phyloP scores from a whole-genome alignment of 805 yeast species.

The Yarrowia phangngaensis region DNA sequence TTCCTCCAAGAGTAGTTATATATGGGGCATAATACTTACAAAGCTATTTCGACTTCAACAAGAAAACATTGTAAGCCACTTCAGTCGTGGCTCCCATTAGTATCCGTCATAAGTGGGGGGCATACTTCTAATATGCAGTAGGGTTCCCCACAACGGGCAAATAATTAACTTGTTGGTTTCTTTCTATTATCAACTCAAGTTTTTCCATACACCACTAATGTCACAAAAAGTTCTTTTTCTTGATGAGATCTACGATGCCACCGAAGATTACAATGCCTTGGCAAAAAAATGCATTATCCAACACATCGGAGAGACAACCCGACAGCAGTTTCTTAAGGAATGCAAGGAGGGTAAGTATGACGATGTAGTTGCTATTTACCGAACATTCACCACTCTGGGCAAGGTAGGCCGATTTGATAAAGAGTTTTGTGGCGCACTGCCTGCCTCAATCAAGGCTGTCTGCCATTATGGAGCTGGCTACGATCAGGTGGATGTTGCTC shows the following conservation, averaged over 20 bases:
- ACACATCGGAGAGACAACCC: background rate
- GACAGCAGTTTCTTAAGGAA: slow-evolving; percentile 45
- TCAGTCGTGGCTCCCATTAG: too few relatives aligned
- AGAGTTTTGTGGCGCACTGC: slow-evolving; percentile 55
- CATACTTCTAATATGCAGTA: too few relatives aligned
- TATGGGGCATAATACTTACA: too few relatives aligned
- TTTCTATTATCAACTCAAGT: too few relatives aligned
- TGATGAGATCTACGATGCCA: slow-evolving; percentile 21
- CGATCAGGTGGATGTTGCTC: slow-evolving; percentile 62
- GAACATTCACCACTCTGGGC: slow-evolving; percentile 52
- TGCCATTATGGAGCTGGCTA: slow-evolving; percentile 70
- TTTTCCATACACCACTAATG: background rate
- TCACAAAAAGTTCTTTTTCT: slow-evolving; percentile 25
- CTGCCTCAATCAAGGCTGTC: slow-evolving; percentile 50
- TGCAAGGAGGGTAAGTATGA: slow-evolving; percentile 45
- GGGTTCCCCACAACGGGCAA: too few relatives aligned
- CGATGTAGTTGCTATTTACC: slow-evolving; percentile 44
- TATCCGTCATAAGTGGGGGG: too few relatives aligned
- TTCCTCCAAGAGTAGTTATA: too few relatives aligned
- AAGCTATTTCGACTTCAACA: too few relatives aligned
- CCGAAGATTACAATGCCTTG: slow-evolving; percentile 12
- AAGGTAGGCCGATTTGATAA: slow-evolving; percentile 63
- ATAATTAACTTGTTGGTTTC: too few relatives aligned
- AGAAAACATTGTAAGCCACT: too few relatives aligned
- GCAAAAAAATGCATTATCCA: background rate